These are phyloP conservation scores for Xylaria bambusicola DNA, from an alignment of 495 filamentous ascomycete species.

Conservation along the genomic window DNA sequence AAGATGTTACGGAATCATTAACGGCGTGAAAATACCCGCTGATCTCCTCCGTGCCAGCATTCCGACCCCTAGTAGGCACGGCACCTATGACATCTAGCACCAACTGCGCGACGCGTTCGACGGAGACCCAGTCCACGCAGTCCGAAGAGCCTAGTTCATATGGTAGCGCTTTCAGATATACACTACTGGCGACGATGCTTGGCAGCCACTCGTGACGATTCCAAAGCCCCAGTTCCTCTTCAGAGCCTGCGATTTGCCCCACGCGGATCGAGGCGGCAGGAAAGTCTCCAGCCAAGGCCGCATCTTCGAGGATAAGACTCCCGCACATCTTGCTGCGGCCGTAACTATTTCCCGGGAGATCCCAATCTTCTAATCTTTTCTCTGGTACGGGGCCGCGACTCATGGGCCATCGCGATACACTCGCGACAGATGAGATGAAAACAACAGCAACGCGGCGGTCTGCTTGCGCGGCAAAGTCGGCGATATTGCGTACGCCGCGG, in stretches of 20 bases:
- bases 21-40: too few species aligned
- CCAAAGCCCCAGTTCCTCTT: slow-evolving; percentile 45
- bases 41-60: too few species aligned
- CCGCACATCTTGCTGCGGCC: slow-evolving; percentile 53
- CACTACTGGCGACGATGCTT: slow-evolving; percentile 43
- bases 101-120: slow-evolving; percentile 21
- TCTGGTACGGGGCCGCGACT: slow-evolving; percentile 41
- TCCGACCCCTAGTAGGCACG: too few species aligned
- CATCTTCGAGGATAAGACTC: slow-evolving; percentile 47
- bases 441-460: slow-evolving; percentile 40
- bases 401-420: slow-evolving; percentile 31
- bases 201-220: slow-evolving; percentile 62
- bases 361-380: slow-evolving; percentile 35
- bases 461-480: slow-evolving; percentile 46
- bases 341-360: slow-evolving; percentile 46
- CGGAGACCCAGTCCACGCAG: slow-evolving; percentile 56
- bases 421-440: slow-evolving; percentile 52
- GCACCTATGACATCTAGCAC: too few species aligned
- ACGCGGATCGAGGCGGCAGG: slow-evolving; percentile 46
- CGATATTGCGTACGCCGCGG: slow-evolving; percentile 47
- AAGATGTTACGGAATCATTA: too few species aligned
- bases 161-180: slow-evolving; percentile 43
- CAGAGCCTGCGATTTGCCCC: slow-evolving; percentile 57
- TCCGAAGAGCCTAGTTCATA: slow-evolving; percentile 38
- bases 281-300: slow-evolving; percentile 32